These are phyloP conservation scores for Aspergillus awamori DNA, from an alignment of 2,329 filamentous ascomycete species.

Conservation along the genomic window DNA sequence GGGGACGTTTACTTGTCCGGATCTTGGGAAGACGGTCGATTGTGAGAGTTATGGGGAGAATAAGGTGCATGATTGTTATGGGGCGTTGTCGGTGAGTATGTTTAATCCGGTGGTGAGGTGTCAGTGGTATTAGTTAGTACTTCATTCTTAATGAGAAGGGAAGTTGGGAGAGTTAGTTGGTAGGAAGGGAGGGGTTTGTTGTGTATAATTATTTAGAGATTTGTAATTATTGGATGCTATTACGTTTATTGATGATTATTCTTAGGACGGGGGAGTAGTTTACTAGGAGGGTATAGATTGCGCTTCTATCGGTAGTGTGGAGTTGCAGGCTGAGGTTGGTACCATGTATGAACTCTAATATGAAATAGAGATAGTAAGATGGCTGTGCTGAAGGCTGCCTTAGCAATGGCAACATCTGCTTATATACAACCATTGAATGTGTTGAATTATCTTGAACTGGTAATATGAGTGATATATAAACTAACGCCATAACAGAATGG, in stretches of 20 bases:
- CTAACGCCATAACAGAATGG: not conserved
- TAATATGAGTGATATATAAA: too few relatives aligned
- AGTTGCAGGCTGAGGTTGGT: not conserved
- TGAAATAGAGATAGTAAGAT: too few relatives aligned
- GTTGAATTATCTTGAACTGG: too few relatives aligned
- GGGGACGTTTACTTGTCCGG: not conserved
- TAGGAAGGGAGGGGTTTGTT: too few relatives aligned
- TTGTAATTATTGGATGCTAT: not conserved
- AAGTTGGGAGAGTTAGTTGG: not conserved
- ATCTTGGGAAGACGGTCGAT: not conserved
- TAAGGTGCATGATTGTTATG: not conserved
- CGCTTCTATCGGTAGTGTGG: not conserved
- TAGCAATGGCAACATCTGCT: too few relatives aligned
- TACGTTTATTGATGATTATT: not conserved
- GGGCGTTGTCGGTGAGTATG: not conserved
- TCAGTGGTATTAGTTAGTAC: not conserved
- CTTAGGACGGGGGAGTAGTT: not conserved
- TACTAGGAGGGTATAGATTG: not conserved
- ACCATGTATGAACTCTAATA: not conserved
- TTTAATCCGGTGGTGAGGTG: not conserved
- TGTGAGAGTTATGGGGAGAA: not conserved
- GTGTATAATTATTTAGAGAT: not conserved
- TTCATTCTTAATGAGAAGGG: not conserved
- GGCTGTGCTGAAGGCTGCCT: not conserved
- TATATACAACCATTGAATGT: too few relatives aligned